Base-by-base conservation (phyloP, 305 asterid species). In the Solanum hybrid region DNA sequence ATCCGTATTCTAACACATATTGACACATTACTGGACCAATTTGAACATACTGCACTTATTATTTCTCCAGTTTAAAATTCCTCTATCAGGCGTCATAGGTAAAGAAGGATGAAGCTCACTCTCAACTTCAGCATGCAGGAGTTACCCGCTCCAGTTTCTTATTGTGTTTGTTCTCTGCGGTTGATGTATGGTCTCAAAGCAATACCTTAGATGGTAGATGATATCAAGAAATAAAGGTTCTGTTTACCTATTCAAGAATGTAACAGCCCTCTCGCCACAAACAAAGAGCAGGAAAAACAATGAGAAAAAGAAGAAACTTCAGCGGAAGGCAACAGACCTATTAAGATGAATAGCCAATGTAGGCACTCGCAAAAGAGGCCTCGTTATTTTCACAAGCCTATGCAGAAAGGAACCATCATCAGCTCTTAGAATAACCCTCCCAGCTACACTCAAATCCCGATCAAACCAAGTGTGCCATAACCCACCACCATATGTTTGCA, bases 401-500 rank as follows among this genome's bases (percentile, higher is more conserved):
- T 97, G 99, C 83, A 94, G 88, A 92, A 95, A 96, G 92, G 96
- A 96, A 90, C 98, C 99, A 93, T 96, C 96, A 76, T 93, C 93
- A 74, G 94, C 94, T 93, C 97, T 96, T 90, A 96, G 87, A 86
- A 97, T 96, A 89, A 95, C 99, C 94, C 99, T 93, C 92, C 99
- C 99, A 90, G 99, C 99, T 88, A 97, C 95, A 92, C 98, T 97
- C 87, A 96, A 91, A 92, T 96, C 99, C 89, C 99, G 92, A 91
- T 97, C 99, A 90, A 97, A 97, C 99, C 99, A 97, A 90, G 99
- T 97, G 89, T 97, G 98, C 99, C 99, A 96, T 91, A 97, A 93
- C 91, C 99, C 99, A 91, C 98, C 95, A 80, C 99, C 98, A 93
- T 96, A 97, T 87, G 97, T 95, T 92, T 97, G 98, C 90, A 97